Percentiles rank a stretch among this genome's conserved stretches.
These are phyloP conservation scores for Scenedesmus sp. DNA, from an alignment of 163 green algal species.

Conservation along the genomic window DNA sequence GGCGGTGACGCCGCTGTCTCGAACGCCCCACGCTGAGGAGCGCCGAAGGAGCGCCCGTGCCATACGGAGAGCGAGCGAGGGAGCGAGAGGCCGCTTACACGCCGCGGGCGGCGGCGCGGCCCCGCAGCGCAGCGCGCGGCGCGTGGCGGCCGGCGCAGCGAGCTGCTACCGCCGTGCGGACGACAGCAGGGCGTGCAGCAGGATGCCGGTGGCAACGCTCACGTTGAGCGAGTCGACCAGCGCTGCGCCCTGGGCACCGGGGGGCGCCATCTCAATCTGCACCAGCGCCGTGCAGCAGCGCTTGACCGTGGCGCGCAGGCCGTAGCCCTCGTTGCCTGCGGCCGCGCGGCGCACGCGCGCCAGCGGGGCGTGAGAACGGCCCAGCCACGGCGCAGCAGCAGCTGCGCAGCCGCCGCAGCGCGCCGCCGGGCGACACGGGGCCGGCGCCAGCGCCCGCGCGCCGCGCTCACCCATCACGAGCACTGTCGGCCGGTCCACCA, in stretches of 20 bases:
- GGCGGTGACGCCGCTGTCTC: no score
- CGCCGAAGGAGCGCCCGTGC: no score
- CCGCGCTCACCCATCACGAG: conserved; percentile 71
- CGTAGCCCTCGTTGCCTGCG: conserved; percentile 86
- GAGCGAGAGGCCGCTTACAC: no score
- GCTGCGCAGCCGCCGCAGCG: not conserved
- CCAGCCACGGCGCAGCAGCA: not conserved
- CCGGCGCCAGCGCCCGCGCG: conserved; percentile 22
- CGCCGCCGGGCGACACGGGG: not conserved
- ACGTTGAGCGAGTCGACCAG: conserved; percentile 93
- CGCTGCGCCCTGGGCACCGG: conserved; percentile 6
- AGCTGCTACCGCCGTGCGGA: not conserved
- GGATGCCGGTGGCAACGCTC: conserved; percentile 92
- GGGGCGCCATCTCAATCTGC: conserved; percentile 57
- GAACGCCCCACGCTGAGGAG: no score
- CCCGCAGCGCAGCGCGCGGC: no score
- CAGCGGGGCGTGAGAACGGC: not conserved
- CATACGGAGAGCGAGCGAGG: no score
- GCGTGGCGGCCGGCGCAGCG: no score
- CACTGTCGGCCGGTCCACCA: conserved; percentile 65
- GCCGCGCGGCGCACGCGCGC: not conserved
- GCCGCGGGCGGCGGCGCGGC: no score
- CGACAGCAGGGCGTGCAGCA: conserved; percentile 84
- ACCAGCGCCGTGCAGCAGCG: conserved; percentile 80
- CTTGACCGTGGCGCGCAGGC: conserved; percentile 85